A percentile compares a stretch with the other conserved stretches of the same genome.
These are phyloP conservation scores for Termitomyces sp. DNA, from an alignment of 768 basidiomycete genomes.

Conservation along the genomic window DNA sequence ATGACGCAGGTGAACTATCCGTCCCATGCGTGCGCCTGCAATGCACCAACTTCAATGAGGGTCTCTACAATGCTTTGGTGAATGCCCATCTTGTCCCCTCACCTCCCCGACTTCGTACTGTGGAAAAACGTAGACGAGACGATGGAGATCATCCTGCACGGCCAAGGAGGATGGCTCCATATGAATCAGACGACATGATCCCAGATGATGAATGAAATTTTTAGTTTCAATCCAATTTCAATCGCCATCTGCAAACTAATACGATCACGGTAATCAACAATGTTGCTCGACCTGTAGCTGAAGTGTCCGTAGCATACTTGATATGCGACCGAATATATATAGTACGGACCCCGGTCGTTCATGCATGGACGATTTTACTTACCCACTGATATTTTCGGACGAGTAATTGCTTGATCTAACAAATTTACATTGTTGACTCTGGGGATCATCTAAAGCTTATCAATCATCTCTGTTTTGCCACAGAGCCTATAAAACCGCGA, in stretches of 20 bases:
- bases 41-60: constrained; percentile 38
- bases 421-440: no score
- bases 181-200: background rate
- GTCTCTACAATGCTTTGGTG: constrained; percentile 27
- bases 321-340: no score
- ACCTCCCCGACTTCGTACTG: background rate
- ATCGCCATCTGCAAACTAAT: background rate
- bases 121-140: constrained; percentile 12
- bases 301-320: no score
- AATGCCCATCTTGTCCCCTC: background rate
- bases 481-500: background rate
- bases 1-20: constrained; percentile 33
- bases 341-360: no score
- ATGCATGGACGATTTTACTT: no score
- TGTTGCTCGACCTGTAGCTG: background rate
- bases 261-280: background rate
- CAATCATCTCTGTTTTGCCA: no score
- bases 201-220: background rate
- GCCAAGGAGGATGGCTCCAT: background rate
- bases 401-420: background rate
- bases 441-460: no score
- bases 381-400: no score
- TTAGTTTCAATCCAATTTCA: no score
- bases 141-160: constrained; percentile 8
- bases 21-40: constrained; percentile 46